Evolutionary conservation across 148 eudicot species (phyloP).

Genomic region (Cornus suecica): DNA sequence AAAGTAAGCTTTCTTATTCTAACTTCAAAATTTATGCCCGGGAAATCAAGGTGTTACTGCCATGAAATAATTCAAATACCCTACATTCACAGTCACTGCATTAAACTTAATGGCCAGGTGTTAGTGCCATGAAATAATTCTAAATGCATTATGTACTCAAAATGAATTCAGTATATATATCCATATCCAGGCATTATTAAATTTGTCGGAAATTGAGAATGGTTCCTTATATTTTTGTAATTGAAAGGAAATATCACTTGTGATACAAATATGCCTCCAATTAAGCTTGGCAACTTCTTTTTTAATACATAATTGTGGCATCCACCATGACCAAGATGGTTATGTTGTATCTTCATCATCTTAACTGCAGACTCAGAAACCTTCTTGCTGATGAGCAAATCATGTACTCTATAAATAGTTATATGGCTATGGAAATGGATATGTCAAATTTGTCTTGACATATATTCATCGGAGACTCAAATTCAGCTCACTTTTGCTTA

Average conservation of each 20-base stretch:
- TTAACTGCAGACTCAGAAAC: neutral
- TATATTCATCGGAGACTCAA: no score
- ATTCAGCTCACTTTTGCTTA: no score
- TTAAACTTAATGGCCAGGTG: no score
- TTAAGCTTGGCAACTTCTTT: neutral
- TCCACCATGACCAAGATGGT: no score
- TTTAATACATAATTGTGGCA: no score
- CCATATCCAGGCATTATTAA: neutral
- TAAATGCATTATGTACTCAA: no score
- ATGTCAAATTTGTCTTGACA: no score
- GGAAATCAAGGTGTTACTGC: neutral
- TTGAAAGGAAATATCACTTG: neutral
- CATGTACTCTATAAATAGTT: no score
- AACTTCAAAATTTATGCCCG: neutral
- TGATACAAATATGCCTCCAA: neutral
- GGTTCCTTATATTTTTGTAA: neutral
- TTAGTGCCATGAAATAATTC: neutral
- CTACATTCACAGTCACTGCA: neutral
- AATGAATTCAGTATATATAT: neutral
- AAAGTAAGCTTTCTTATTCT: conserved; percentile 45
- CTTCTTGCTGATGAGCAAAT: neutral
- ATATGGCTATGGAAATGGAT: no score
- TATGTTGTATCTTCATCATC: neutral
- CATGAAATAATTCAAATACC: neutral
- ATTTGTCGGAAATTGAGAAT: neutral